Base-by-base conservation (phyloP, 805 yeast species). In the Cyberlindnera suaveolens region DNA sequence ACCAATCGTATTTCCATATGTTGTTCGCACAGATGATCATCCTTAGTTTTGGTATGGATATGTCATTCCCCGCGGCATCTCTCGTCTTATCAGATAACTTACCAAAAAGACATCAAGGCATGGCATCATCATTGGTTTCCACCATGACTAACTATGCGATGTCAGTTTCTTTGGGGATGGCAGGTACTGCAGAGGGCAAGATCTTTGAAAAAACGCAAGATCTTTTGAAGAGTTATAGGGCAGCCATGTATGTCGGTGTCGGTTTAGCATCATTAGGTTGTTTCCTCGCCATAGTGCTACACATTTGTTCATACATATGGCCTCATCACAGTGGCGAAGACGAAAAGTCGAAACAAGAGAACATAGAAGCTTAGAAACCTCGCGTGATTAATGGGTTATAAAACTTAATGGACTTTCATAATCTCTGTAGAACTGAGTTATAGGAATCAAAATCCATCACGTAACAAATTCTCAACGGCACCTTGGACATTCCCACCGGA, bases 401-500 rank as follows among this genome's bases (percentile, higher is more conserved):
- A 23, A 23, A 23, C 2, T 9, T 23, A 23, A 23, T 23, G 4
- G 10, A 4, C 27, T 23, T 5, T 6, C 11, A 23, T 23, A 9
- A 23, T 10, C 27, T 23, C 27, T 23, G 27, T 23, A 23, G 11
- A 23, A 9, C 4, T 23, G 27, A 23, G 6, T 23, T 23, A 23
- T 23, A 23, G 27, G 27, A 18, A 33, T 33, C 20, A 33, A 6
- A 31, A 38, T 13, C 17, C 39, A 23, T 85, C 85, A 48, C 74
- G 83, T 45, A 90, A 72, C 54, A 90, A 68, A 42, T 87, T 85
- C 64, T 91, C 97, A 40, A 91, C 72, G 10, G 99, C 99, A 37
- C 97, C 97, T 67, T 91, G 96, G 20, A 91, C 97, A 49, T 90
- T 86, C 8, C 99, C 99, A 30, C 99, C 99, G 43, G 91, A 80